Evolutionary conservation across 192 early-diverging fungal genomes (phyloP), one percentile per base, ranked within the genome.

Genomic region (Phycomyces nitens): DNA sequence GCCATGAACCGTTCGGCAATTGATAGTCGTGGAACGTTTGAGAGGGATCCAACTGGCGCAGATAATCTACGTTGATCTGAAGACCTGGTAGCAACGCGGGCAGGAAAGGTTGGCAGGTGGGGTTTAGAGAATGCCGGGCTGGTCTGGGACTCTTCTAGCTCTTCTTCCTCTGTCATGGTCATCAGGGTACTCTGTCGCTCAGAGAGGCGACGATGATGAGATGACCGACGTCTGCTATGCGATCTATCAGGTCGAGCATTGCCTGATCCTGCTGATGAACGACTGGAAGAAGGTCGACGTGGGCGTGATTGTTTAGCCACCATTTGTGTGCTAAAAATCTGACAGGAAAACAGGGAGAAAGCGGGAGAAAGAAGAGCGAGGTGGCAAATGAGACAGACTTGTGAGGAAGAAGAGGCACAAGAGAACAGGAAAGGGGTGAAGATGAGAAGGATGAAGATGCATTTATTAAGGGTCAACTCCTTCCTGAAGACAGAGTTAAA

Each of bases 1-100:
- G 23, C 15, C 57, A 59, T 59, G 0, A 59, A 59, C 21, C 57
- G 57, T 21, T 59, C 57, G 15, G 57, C 57, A 23, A 59, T 59
- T 21, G 57, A 59, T 41, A 59, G 41, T 18, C 40, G 34, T 18
- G 57, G 57, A 41, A 18, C 20, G 16, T 22, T 20, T 9, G 57
- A 40, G 10, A 22, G 16, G 23, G 57, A 47, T 18, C 44, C 44
- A 3, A 47, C 44, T n/a, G 44, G 44, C 12, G 18, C 44, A 47
- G 44, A 47, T 47, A 47, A 18, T 47, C 44, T 47, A n/a, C 18
- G 12, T 18, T 47, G 44, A 11, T 47, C 44, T 47, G 44, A 47
- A 47, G 44, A 47, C 15, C 44, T 3, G 12, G 18, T n/a, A 47
- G 44, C 12, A 11, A 47, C 18, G 18, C 44, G 44, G 18, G 44